phyloP scores from a whole-genome alignment of 306 rosid genomes.

The Rubus idaeus region DNA sequence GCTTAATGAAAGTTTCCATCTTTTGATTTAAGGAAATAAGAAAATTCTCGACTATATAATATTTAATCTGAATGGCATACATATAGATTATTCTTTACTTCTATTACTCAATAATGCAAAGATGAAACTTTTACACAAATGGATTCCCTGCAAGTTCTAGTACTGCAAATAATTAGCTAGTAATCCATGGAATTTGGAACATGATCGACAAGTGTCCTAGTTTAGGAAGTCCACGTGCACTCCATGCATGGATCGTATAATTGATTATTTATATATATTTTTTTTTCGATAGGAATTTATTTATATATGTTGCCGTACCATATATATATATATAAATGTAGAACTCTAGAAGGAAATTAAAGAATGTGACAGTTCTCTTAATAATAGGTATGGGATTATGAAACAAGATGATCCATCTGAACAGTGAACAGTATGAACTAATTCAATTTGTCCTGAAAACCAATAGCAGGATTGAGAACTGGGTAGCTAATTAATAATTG shows the following conservation, averaged over 20 bases:
- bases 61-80: too few species aligned
- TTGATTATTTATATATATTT: too few species aligned
- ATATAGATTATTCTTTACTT: neutral
- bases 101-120: neutral
- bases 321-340: too few species aligned
- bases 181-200: constrained; percentile 5
- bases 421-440: neutral
- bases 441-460: too few species aligned
- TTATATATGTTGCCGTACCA: too few species aligned
- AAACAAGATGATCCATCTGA: neutral
- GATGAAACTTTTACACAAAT: neutral
- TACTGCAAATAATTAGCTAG: neutral
- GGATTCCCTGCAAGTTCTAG: neutral
- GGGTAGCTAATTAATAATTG: too few species aligned
- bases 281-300: too few species aligned
- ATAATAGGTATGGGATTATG: neutral
- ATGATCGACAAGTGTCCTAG: neutral
- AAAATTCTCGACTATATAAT: neutral
- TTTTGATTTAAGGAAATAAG: neutral
- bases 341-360: neutral
- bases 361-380: neutral
- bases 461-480: neutral
- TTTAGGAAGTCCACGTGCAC: too few species aligned
- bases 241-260: neutral
- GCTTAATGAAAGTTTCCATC: neutral